Evolutionary conservation across 164 flowering plant genomes (phyloP), one percentile per base, ranked within the genome.

Genomic region (Annona cherimola): DNA sequence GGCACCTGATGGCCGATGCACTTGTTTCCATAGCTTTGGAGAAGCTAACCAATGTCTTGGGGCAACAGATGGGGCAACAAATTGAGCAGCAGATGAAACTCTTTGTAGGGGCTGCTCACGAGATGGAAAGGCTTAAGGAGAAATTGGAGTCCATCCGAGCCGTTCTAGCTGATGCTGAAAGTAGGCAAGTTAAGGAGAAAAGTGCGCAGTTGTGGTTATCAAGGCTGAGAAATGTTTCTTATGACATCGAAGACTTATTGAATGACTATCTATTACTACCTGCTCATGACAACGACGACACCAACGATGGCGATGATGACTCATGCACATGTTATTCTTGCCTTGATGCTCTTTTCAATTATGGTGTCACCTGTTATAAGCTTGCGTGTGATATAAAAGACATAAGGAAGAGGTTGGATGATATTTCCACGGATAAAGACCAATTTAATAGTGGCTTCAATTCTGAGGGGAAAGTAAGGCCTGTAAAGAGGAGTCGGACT

Each of bases 171-270:
- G 68, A 66, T 4, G 46, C 68, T 40, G 66, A 66, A 43, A 19
- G 3, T 42, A 20, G 5, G 35, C 68, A 0, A 5, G 0, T 42
- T 8, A 42, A 6, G 11, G n/a, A 44, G 1, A 42, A 5, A n/a
- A 11, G 9, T 5, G 50, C 43, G 46, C 1, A 14, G 14, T 4
- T 26, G 14, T 70, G 72, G 72, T 18, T 70, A 9, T 19, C 16
- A 20, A 57, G 41, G 18, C 20, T 70, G 19, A 57, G 43, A 42
- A 46, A 70, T 6, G 63, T 41, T 20, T 26, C 66, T 2, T 70
- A 70, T 18, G 66, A 70, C 42, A 26, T 61, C 6, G 72, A 70
- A 4, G 45, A 70, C 62, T 40, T 61, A 12, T 50, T 70, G 18
- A 55, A 70, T 59, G 72, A 60, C n/a, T n/a, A n/a, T n/a, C n/a